Percentiles rank a stretch among this genome's conserved stretches.
phyloP scores from a whole-genome alignment of 2,329 filamentous ascomycete species.

The Mariannaea elegans region DNA sequence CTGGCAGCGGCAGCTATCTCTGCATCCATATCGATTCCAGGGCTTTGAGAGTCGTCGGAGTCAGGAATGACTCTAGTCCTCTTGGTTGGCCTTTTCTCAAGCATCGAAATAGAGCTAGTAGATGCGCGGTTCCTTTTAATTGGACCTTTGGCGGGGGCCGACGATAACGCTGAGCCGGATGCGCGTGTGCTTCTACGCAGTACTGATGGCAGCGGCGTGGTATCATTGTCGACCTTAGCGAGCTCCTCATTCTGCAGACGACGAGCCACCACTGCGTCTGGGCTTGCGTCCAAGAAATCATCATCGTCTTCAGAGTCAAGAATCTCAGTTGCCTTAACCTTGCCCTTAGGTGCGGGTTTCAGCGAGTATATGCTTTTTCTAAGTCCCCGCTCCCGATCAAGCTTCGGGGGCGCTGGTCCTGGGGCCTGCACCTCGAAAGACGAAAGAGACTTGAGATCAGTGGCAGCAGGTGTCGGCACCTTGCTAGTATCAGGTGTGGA shows the following conservation, averaged over 20 bases:
- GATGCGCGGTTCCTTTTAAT: conserved; percentile 40
- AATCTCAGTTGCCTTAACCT: conserved; percentile 50
- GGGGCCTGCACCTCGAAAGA: conserved; percentile 45
- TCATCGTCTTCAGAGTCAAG: conserved; percentile 52
- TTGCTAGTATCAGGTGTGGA: conserved; percentile 51
- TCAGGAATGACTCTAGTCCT: conserved; percentile 42
- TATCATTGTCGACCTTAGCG: conserved; percentile 17
- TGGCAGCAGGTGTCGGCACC: conserved; percentile 45
- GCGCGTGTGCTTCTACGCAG: conserved; percentile 26
- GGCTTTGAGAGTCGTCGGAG: conserved; percentile 37
- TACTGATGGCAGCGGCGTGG: conserved; percentile 13
- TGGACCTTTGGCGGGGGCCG: conserved; percentile 17
- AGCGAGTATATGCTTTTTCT: conserved; percentile 59
- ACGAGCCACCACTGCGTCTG: conserved; percentile 45
- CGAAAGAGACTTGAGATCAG: conserved; percentile 32
- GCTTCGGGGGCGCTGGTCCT: conserved; percentile 21
- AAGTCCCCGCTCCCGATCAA: conserved; percentile 43
- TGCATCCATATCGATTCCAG: conserved; percentile 44
- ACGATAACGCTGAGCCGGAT: conserved; percentile 8
- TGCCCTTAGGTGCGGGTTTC: conserved; percentile 57
- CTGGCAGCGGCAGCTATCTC: conserved; percentile 41
- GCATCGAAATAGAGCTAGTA: conserved; percentile 24
- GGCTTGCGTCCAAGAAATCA: conserved; percentile 34
- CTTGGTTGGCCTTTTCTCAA: conserved; percentile 39
- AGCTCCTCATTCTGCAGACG: conserved; percentile 48